phyloP scores from a whole-genome alignment of 2,329 filamentous ascomycete genomes.

The Nigrospora osmanthi region DNA sequence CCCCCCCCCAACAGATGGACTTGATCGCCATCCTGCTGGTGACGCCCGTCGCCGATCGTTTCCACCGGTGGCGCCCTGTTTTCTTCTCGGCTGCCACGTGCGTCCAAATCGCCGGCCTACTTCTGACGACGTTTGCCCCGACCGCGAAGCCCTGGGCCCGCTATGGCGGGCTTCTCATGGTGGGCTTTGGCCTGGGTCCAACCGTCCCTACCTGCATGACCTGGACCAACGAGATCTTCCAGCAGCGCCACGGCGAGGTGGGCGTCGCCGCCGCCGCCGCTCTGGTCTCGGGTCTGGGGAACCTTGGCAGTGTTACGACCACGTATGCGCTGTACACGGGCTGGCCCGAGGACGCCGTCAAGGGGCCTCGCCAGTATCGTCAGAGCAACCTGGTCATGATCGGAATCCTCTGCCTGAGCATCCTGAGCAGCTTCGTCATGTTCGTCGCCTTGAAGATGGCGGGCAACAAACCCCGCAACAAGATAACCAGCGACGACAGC shows the following conservation, averaged over 20 bases:
- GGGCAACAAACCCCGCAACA: slow-evolving; percentile 43
- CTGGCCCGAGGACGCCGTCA: slow-evolving; percentile 68
- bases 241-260: slow-evolving; percentile 80
- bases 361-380: slow-evolving; percentile 64
- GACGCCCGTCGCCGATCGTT: slow-evolving; percentile 80
- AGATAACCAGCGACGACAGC: slow-evolving; percentile 27
- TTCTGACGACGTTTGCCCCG: slow-evolving; percentile 69
- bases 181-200: slow-evolving; percentile 83
- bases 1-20: slow-evolving; percentile 68
- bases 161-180: slow-evolving; percentile 81
- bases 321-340: slow-evolving; percentile 86
- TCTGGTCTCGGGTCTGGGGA: slow-evolving; percentile 79
- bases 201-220: slow-evolving; percentile 93
- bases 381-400: slow-evolving; percentile 86
- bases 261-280: slow-evolving; percentile 82
- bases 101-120: slow-evolving; percentile 75
- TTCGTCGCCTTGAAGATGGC: slow-evolving; percentile 53
- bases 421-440: slow-evolving; percentile 64
- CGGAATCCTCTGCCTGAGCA: slow-evolving; percentile 72
- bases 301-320: slow-evolving; percentile 77
- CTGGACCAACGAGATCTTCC: slow-evolving; percentile 88
- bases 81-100: slow-evolving; percentile 73
- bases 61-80: slow-evolving; percentile 69
- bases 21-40: slow-evolving; percentile 78
- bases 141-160: slow-evolving; percentile 66